Base-by-base conservation (phyloP, 495 filamentous ascomycete genomes). In the Xylaria telfairii region DNA sequence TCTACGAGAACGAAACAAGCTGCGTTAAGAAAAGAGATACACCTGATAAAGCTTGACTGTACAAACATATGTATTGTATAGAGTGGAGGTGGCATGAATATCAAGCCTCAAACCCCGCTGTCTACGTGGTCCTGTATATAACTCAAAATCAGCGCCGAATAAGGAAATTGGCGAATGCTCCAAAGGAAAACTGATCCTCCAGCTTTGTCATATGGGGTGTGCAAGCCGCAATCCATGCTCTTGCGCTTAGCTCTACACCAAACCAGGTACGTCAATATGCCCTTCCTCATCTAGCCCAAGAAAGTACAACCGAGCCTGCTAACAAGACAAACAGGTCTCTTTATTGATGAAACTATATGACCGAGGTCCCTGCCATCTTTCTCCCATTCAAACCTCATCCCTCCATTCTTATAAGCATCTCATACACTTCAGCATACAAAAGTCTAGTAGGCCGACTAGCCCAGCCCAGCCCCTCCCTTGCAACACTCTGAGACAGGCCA, bases 401-500 rank as follows among this genome's bases (percentile, higher is more conserved):
- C n/a, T 6, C 21, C 13, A 1, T 24, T 42, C 7, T 26, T 12
- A 24, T 17, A 21, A 21, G 3, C 34, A 0, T 13, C 32, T 13
- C 10, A 8, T 59, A 6, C 1, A 6, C 15, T 19, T 8, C 21
- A 41, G n/a, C 34, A 63, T 7, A 10, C 41, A 44, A 17, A 1
- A 51, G 0, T 3, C 46, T 10, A 19, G 24, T 44, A 37, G 34
- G 8, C 30, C 30, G 12, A 19, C 42, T 9, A 28, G 21, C 46
- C 28, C 51, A 54, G 26, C 8, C 59, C 46, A 54, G 15, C 6
- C 26, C 51, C 60, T 9, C 34, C 75, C 76, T 78, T 78, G 74
- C 76, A 78, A 78, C 76, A 78, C 76, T 78, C 76, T 78, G 76
- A 78, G 72, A 76, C 75, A 73, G n/a, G 70, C 76, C 76, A 34